Evolutionary conservation across 2,329 filamentous ascomycete genomes (phyloP).

Genomic region (Nigrospora sphaerica): DNA sequence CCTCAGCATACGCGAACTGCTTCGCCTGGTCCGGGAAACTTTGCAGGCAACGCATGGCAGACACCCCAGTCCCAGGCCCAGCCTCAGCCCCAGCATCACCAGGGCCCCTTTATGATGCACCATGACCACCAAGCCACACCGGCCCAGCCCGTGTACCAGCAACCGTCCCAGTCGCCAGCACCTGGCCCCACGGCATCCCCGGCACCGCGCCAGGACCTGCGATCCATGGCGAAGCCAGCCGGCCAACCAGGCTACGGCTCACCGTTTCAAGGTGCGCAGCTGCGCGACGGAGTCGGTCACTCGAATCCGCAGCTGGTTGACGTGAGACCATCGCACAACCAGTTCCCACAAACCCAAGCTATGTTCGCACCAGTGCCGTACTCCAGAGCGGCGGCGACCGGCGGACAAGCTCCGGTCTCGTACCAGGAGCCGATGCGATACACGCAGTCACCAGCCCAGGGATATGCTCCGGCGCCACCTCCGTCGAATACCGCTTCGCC

Average conservation of each 20-base stretch:
- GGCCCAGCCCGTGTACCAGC: not conserved
- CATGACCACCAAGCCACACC: not conserved
- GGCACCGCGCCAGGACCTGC: not conserved
- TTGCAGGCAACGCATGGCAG: not conserved
- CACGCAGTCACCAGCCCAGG: slow-evolving; percentile 8
- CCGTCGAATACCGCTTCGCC: not conserved
- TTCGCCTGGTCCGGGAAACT: not conserved
- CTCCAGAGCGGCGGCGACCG: not conserved
- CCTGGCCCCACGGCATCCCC: not conserved
- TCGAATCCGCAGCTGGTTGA: not conserved
- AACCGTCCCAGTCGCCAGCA: not conserved
- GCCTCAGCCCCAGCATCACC: not conserved
- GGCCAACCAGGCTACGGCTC: not conserved
- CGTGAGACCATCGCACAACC: not conserved
- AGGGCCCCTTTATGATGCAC: not conserved
- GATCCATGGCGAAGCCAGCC: not conserved
- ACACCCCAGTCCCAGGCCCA: not conserved
- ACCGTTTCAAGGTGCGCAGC: not conserved
- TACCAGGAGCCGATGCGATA: slow-evolving; percentile 3
- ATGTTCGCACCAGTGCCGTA: not conserved
- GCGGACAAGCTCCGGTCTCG: not conserved
- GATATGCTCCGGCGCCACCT: not conserved
- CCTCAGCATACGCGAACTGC: not conserved
- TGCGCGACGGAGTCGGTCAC: not conserved
- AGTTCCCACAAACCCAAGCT: not conserved